Conservation (phyloP, 306 rosid genomes). For the barrel medic (Medicago truncatula) region MtrunA17r5.0-ANR NC_053045.1:55074501-55075000, state of each 20-base stretch:
- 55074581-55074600: conserved; percentile 69
- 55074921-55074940: too few species aligned
- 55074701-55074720: conserved; percentile 59
- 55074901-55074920: too few species aligned
- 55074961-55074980: too few species aligned
- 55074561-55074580: conserved; percentile 89
- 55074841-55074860: too few species aligned
- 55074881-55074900: too few species aligned
- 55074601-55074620: conserved; percentile 80
- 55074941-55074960: too few species aligned
- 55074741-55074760: conserved; percentile 80
- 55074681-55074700: conserved; percentile 48
- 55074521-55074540: conserved; percentile 67
- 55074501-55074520: conserved; percentile 66
- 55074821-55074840: neutral
- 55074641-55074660: conserved; percentile 46
- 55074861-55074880: too few species aligned
- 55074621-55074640: conserved; percentile 51
- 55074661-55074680: conserved; percentile 47
- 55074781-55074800: conserved; percentile 69
- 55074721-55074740: conserved; percentile 71
- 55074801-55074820: conserved; percentile 8
- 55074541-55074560: conserved; percentile 82
- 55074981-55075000: too few species aligned
- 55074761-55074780: conserved; percentile 81